These are phyloP conservation scores for Debaryomyces psychrophilus DNA, from an alignment of 1,139 yeast species.

Conservation along the genomic window DNA sequence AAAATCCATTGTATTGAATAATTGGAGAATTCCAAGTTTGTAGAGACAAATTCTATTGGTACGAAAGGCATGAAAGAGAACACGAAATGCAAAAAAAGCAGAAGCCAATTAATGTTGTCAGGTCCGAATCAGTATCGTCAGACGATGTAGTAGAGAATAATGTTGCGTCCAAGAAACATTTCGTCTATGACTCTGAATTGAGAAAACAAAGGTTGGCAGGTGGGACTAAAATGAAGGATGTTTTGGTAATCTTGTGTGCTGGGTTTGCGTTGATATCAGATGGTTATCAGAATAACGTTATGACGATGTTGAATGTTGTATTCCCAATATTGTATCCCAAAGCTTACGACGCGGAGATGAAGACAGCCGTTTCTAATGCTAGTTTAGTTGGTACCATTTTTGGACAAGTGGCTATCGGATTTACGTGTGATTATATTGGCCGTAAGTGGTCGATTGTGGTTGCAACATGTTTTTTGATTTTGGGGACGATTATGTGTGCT, in stretches of 20 bases:
- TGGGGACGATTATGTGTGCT: constrained; percentile 52
- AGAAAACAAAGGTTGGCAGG: constrained; percentile 35
- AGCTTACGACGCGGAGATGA: constrained; percentile 30
- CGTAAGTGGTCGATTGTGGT: constrained; percentile 51
- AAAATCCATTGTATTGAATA: constrained; percentile 1
- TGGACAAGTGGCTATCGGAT: constrained; percentile 51
- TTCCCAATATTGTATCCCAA: constrained; percentile 35
- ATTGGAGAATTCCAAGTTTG: neutral
- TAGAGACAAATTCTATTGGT: no score
- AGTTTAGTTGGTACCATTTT: constrained; percentile 53
- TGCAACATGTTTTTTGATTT: constrained; percentile 47
- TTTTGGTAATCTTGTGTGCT: constrained; percentile 44
- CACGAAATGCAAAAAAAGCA: constrained; percentile 1
- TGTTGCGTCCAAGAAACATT: constrained; percentile 17
- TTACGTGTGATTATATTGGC: constrained; percentile 49
- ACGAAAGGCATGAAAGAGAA: neutral
- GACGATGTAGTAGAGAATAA: constrained; percentile 1
- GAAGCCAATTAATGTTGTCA: constrained; percentile 4
- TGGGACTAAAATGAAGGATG: constrained; percentile 34
- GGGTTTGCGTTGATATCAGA: constrained; percentile 57
- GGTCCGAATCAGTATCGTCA: constrained; percentile 5
- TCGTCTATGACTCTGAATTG: constrained; percentile 38
- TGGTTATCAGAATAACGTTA: constrained; percentile 56
- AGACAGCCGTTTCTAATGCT: constrained; percentile 53
- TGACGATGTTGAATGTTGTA: constrained; percentile 49